A percentile compares a stretch with the other conserved stretches of the same genome.
Conservation (phyloP, 106 monocot genomes). For the Triglochin maritima region DNA sequence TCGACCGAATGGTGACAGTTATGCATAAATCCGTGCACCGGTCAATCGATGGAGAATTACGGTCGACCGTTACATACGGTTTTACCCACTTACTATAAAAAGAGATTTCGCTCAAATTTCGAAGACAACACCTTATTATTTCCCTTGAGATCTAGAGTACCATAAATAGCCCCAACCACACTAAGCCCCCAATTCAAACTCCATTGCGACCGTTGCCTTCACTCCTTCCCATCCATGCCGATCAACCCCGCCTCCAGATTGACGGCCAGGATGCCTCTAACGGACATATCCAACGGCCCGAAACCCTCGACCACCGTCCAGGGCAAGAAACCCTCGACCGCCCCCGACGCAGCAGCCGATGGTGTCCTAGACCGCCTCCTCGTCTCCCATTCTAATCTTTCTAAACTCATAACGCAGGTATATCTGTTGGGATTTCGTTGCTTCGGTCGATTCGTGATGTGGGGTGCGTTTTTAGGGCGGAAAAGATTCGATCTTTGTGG, state of each 20-base stretch:
- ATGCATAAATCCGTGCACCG: too few relatives aligned
- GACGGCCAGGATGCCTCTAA: conserved; percentile 6
- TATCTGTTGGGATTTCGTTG: not conserved
- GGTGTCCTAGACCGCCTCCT: not conserved
- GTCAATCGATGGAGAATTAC: too few relatives aligned
- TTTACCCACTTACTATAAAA: too few relatives aligned
- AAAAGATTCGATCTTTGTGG: not conserved
- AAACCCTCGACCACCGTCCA: not conserved
- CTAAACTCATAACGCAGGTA: conserved; percentile 1
- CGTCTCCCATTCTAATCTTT: not conserved
- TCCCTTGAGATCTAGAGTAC: too few relatives aligned
- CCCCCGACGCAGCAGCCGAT: not conserved
- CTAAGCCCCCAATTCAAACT: too few relatives aligned
- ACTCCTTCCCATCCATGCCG: conserved; percentile 29
- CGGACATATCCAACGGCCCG: conserved; percentile 1
- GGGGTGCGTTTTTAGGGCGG: not conserved
- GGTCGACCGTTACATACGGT: too few relatives aligned
- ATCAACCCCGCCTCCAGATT: not conserved
- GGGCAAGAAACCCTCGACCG: not conserved
- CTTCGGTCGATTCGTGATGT: not conserved
- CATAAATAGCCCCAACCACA: too few relatives aligned
- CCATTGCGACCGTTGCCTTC: conserved; percentile 14
- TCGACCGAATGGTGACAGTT: too few relatives aligned
- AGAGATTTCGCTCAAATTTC: too few relatives aligned
- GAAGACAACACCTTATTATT: too few relatives aligned